Evolutionary conservation across 805 yeast species (phyloP), one percentile per base, ranked within the genome.

Genomic region (Ogataea nakhonphanomensis): DNA sequence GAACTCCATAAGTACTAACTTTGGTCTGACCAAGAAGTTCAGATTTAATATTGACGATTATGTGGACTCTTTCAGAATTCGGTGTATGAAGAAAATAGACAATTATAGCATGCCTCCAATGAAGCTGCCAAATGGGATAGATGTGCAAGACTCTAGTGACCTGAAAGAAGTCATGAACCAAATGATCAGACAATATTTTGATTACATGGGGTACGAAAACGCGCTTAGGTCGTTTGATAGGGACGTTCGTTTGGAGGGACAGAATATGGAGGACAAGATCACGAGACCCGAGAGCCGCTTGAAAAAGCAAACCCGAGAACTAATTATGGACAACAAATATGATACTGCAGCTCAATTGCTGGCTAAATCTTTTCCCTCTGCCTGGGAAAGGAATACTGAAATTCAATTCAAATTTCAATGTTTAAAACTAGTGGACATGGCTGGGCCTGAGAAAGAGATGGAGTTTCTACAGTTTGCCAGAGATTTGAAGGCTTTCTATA

Each of bases 181-280:
- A 12, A 30, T 59, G 25, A 45, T 59, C n/a, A 47, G 65, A n/a
- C 60, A 69, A 10, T 81, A 79, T 54, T 69, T 82, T 27, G 66
- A 70, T n/a, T 77, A 79, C 51, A 70, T 71, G 39, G 88, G 88
- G 3, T 74, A 70, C 50, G 65, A 68, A 23, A 77, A 76, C 40
- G 73, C 78, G 3, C 73, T 78, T 2, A 65, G 65, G 42, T 74
- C 78, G 0, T 74, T 82, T 43, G 59, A 67, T 15, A 57, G 63
- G 26, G 87, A 80, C 46, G 49, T 73, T 23, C 10, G 46, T 20
- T 44, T 41, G 43, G 46, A 57, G 2, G 55, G 51, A 17, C 68
- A 66, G 24, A 71, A 66, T 23, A 32, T 13, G 6, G 57, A 54
- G 6, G 65, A 65, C 32, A 50, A 67, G 11, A 8, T 4, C 5